Conservation (phyloP, 495 filamentous ascomycete genomes). For the Collariella sp. region DNA sequence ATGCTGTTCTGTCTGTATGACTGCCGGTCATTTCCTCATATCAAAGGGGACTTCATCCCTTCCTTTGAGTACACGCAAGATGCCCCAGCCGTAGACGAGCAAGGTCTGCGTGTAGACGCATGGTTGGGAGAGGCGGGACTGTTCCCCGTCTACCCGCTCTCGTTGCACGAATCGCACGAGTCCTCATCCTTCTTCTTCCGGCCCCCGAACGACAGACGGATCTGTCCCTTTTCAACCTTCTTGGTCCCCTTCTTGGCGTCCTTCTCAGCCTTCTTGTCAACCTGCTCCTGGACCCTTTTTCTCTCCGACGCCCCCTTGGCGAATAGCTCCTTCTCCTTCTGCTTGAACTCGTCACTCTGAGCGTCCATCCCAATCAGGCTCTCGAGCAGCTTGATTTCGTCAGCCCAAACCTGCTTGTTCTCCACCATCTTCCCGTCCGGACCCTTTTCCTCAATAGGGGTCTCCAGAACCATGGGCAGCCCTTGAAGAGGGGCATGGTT, state of each 20-base stretch:
- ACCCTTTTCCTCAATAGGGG: slow-evolving; percentile 67
- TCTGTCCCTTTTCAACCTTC: slow-evolving; percentile 23
- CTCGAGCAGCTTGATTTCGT: slow-evolving; percentile 85
- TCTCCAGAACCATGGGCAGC: slow-evolving; percentile 89
- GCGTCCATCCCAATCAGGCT: slow-evolving; percentile 73
- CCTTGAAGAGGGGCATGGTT: slow-evolving; percentile 70
- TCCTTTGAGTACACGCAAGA: no score
- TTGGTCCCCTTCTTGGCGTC: slow-evolving; percentile 46
- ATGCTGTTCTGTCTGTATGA: no score
- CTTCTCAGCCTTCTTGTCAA: slow-evolving; percentile 47
- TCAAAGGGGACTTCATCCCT: no score
- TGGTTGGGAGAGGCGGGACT: no score
- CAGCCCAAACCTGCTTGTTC: slow-evolving; percentile 70
- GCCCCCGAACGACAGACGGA: no score
- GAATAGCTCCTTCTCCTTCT: slow-evolving; percentile 45
- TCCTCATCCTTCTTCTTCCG: slow-evolving; percentile 34
- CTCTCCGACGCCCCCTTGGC: slow-evolving; percentile 61
- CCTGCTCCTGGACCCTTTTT: slow-evolving; percentile 64
- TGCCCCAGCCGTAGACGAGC: no score
- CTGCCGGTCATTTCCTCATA: no score
- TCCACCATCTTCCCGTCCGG: slow-evolving; percentile 49
- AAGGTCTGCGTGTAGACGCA: no score
- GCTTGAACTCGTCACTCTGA: slow-evolving; percentile 61
- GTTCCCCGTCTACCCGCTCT: slow-evolving; percentile 30
- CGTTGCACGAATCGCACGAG: slow-evolving; percentile 14